phyloP scores from a whole-genome alignment of 2,329 filamentous ascomycete species.

The Pseudocercospora fijiensis region DNA sequence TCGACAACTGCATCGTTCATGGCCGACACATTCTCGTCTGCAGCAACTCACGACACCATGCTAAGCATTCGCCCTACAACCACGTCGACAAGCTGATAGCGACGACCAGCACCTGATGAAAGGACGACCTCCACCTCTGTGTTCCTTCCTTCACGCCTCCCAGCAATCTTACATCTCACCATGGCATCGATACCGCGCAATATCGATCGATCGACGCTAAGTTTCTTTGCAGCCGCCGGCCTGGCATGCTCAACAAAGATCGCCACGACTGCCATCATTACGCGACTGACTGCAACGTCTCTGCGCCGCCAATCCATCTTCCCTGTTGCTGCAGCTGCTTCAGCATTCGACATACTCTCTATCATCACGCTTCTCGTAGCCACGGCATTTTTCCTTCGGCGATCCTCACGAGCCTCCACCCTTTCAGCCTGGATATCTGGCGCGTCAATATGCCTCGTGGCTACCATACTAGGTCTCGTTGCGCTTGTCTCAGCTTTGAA shows the following conservation, averaged over 20 bases:
- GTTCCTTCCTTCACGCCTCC: neutral
- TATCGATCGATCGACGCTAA: conserved; percentile 22
- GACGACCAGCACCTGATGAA: conserved; percentile 11
- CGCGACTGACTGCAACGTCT: conserved; percentile 23
- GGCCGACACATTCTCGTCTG: conserved; percentile 20
- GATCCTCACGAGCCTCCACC: conserved; percentile 15
- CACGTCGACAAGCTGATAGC: conserved; percentile 8
- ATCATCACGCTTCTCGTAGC: conserved; percentile 22
- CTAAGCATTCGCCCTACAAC: conserved; percentile 13
- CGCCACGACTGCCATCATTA: conserved; percentile 24
- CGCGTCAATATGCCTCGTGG: conserved; percentile 15
- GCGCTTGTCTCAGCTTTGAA: conserved; percentile 14
- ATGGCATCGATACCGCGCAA: conserved; percentile 22
- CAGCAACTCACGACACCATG: conserved; percentile 23
- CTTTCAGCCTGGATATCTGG: conserved; percentile 20
- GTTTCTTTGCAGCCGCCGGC: conserved; percentile 18
- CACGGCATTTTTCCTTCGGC: conserved; percentile 21
- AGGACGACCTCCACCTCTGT: conserved; percentile 6
- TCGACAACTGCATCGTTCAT: conserved; percentile 20
- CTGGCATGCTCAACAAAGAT: conserved; percentile 25
- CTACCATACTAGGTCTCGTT: conserved; percentile 20
- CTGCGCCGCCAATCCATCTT: conserved; percentile 14
- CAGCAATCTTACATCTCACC: conserved; percentile 8
- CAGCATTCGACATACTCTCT: conserved; percentile 27
- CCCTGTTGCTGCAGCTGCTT: conserved; percentile 24